Percentiles rank a stretch among this genome's conserved stretches.
phyloP scores from a whole-genome alignment of 306 rosid genomes.

The Lablab purpureus region DNA sequence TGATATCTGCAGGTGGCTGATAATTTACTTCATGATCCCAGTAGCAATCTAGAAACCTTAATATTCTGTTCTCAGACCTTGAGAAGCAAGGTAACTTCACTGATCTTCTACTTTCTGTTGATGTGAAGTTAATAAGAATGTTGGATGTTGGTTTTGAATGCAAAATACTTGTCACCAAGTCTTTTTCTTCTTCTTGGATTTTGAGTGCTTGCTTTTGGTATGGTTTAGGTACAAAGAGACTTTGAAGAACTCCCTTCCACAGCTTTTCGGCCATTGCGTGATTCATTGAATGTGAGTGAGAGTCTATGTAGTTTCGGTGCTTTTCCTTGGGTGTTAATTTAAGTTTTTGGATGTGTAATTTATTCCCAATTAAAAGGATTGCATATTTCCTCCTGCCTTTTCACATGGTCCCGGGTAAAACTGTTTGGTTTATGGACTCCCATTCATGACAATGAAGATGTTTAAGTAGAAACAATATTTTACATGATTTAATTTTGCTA shows the following conservation, averaged over 20 bases:
- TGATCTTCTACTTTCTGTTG: slow-evolving; percentile 27
- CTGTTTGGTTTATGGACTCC: slow-evolving; percentile 9
- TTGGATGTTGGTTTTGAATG: slow-evolving; percentile 32
- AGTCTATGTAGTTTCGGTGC: slow-evolving; percentile 36
- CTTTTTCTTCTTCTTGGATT: slow-evolving; percentile 41
- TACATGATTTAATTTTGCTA: slow-evolving; percentile 39
- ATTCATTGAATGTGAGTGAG: slow-evolving; percentile 94
- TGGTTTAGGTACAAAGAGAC: slow-evolving; percentile 87
- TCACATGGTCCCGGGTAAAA: background rate
- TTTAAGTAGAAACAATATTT: slow-evolving; percentile 17
- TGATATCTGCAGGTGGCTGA: slow-evolving; percentile 83
- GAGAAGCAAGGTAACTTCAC: slow-evolving; percentile 84
- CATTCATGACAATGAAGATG: slow-evolving; percentile 8
- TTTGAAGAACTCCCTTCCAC: slow-evolving; percentile 96
- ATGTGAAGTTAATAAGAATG: slow-evolving; percentile 1
- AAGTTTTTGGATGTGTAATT: background rate
- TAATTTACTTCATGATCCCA: slow-evolving; percentile 93
- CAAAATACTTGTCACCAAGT: slow-evolving; percentile 22
- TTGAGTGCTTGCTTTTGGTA: slow-evolving; percentile 39
- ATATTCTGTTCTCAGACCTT: slow-evolving; percentile 98
- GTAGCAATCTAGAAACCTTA: slow-evolving; percentile 93
- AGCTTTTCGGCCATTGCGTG: slow-evolving; percentile 93
- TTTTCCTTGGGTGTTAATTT: slow-evolving; percentile 29
- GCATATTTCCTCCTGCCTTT: background rate
- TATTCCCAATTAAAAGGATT: background rate